Percentiles rank a stretch among this genome's conserved stretches.
Evolutionary conservation across 2,329 filamentous ascomycete species (phyloP).

Genomic region (Penicillium sp.): DNA sequence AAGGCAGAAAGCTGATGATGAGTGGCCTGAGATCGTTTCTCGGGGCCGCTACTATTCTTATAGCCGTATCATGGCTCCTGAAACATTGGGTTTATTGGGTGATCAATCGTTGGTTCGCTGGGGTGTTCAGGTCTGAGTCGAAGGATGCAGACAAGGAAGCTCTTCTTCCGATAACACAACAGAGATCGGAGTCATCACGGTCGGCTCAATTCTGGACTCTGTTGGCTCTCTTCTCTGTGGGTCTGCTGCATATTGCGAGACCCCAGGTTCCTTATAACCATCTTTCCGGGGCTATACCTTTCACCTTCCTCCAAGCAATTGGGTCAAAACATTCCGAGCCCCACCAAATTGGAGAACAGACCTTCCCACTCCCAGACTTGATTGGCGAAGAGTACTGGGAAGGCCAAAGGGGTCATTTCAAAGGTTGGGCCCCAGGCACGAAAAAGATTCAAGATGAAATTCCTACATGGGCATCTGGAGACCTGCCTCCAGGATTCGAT

Average conservation of each 20-base stretch:
- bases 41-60: slow-evolving; percentile 18
- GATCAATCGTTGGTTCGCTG: slow-evolving; percentile 25
- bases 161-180: slow-evolving; percentile 7
- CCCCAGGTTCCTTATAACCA: slow-evolving; percentile 32
- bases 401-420: slow-evolving; percentile 26
- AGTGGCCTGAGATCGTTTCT: slow-evolving; percentile 32
- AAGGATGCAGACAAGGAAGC: slow-evolving; percentile 18
- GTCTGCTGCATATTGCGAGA: slow-evolving; percentile 24
- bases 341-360: slow-evolving; percentile 9
- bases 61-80: slow-evolving; percentile 23
- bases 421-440: slow-evolving; percentile 31
- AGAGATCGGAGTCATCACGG: not conserved
- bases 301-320: slow-evolving; percentile 26
- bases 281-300: slow-evolving; percentile 33
- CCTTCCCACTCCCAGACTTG: slow-evolving; percentile 29
- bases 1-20: slow-evolving; percentile 31
- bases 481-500: slow-evolving; percentile 29
- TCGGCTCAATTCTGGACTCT: slow-evolving; percentile 21
- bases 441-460: slow-evolving; percentile 2
- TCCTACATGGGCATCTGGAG: slow-evolving; percentile 25
- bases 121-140: slow-evolving; percentile 15
- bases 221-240: slow-evolving; percentile 8
- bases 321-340: not conserved
- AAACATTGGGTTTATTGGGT: slow-evolving; percentile 21
- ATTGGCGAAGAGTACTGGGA: slow-evolving; percentile 31